Conservation (phyloP, 495 filamentous ascomycete genomes). For the Xylona heveae region DNA sequence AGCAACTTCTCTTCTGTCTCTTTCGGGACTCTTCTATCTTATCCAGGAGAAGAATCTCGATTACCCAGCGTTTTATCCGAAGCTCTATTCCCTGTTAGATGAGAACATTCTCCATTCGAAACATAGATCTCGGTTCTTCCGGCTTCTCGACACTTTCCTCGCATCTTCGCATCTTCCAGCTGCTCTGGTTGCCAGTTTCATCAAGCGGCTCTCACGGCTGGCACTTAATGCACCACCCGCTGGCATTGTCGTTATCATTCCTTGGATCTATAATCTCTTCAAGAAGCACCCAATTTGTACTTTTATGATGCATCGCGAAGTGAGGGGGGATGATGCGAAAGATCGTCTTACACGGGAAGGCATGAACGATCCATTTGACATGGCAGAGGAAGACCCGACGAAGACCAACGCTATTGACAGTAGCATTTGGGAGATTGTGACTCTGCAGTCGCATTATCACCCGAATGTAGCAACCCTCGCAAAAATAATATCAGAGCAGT, state of each 20-base stretch:
- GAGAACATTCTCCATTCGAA: slow-evolving; percentile 74
- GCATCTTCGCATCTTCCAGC: slow-evolving; percentile 85
- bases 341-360: slow-evolving; percentile 39
- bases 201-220: slow-evolving; percentile 73
- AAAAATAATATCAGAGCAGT: slow-evolving; percentile 89
- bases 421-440: slow-evolving; percentile 84
- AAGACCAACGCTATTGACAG: slow-evolving; percentile 75
- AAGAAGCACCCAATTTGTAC: slow-evolving; percentile 76
- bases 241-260: slow-evolving; percentile 71
- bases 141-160: slow-evolving; percentile 78
- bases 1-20: slow-evolving; percentile 61
- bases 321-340: slow-evolving; percentile 30
- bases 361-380: slow-evolving; percentile 60
- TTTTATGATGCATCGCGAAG: slow-evolving; percentile 81
- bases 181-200: slow-evolving; percentile 77
- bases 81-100: slow-evolving; percentile 81
- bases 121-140: slow-evolving; percentile 83
- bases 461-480: slow-evolving; percentile 90
- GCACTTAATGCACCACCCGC: slow-evolving; percentile 67
- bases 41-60: slow-evolving; percentile 86
- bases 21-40: slow-evolving; percentile 88
- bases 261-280: slow-evolving; percentile 89
- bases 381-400: slow-evolving; percentile 59
- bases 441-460: slow-evolving; percentile 82
- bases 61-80: slow-evolving; percentile 84